Evolutionary conservation across 495 filamentous ascomycete species (phyloP).

Genomic region (Wilcoxina mikolae): DNA sequence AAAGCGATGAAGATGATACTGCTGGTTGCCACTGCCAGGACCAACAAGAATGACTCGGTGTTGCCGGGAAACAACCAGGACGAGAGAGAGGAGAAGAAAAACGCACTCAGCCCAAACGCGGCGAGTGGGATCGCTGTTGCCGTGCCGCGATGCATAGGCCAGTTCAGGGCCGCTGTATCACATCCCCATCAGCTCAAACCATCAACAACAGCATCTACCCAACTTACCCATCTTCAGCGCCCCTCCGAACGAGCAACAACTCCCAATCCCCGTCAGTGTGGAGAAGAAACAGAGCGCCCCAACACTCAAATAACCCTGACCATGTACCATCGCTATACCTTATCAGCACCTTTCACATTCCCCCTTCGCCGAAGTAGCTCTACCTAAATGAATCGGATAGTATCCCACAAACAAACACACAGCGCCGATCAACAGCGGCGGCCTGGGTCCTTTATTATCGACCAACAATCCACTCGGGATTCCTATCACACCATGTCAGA

Average conservation of each 20-base stretch:
- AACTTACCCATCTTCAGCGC: constrained; percentile 57
- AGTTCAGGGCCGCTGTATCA: constrained; percentile 64
- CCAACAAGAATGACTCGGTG: constrained; percentile 60
- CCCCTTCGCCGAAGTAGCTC: constrained; percentile 10
- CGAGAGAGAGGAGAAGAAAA: constrained; percentile 79
- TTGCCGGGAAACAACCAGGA: constrained; percentile 69
- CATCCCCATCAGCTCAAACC: background rate
- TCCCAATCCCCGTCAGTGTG: constrained; percentile 71
- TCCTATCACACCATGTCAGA: constrained; percentile 37
- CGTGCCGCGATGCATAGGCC: constrained; percentile 78
- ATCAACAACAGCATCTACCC: constrained; percentile 26
- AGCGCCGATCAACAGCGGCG: constrained; percentile 58
- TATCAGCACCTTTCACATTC: background rate
- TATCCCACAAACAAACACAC: constrained; percentile 61
- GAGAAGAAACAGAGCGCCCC: constrained; percentile 63
- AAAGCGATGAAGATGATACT: constrained; percentile 55
- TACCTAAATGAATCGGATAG: constrained; percentile 57
- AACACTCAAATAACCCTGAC: constrained; percentile 49
- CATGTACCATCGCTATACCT: constrained; percentile 35
- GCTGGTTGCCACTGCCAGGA: constrained; percentile 71
- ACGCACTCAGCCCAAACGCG: constrained; percentile 86
- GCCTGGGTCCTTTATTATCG: constrained; percentile 65
- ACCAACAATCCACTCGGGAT: constrained; percentile 81
- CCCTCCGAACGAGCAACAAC: constrained; percentile 72
- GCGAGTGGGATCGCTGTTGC: constrained; percentile 87